Percentiles rank a stretch among this genome's conserved stretches.
phyloP scores from a whole-genome alignment of 2,329 filamentous ascomycete genomes.

The Colletotrichum cuscutae region DNA sequence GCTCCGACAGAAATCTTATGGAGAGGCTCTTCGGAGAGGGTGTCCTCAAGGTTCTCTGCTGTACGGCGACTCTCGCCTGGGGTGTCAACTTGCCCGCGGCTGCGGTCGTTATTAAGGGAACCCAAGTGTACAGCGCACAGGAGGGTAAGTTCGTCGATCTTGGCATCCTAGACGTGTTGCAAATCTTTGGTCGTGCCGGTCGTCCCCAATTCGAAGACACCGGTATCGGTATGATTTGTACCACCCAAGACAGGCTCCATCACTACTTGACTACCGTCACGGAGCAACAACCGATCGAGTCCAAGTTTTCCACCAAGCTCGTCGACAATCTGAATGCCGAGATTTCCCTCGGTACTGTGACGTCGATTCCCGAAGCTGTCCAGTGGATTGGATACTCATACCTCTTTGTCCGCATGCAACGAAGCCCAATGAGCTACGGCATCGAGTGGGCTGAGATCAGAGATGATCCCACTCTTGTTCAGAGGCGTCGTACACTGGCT shows the following conservation, averaged over 20 bases:
- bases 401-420: conserved; percentile 94
- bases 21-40: conserved; percentile 91
- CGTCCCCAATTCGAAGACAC: conserved; percentile 97
- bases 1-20: conserved; percentile 94
- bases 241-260: conserved; percentile 89
- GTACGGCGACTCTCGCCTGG: conserved; percentile 97
- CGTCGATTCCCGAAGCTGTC: conserved; percentile 90
- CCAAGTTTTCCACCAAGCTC: conserved; percentile 91
- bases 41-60: conserved; percentile 96
- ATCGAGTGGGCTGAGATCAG: conserved; percentile 93
- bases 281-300: conserved; percentile 96
- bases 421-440: conserved; percentile 90
- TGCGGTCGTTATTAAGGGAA: conserved; percentile 97
- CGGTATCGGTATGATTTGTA: conserved; percentile 98
- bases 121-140: conserved; percentile 94
- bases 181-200: conserved; percentile 98
- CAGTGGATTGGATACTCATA: conserved; percentile 99
- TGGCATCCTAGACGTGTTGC: conserved; percentile 94
- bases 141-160: conserved; percentile 97
- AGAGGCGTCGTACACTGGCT: conserved; percentile 84
- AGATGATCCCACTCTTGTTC: conserved; percentile 88
- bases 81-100: conserved; percentile 98
- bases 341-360: conserved; percentile 92
- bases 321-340: conserved; percentile 98
- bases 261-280: conserved; percentile 95